Base-by-base conservation (phyloP, 192 early-diverging fungal species). In the Dissophora globulifera region DNA sequence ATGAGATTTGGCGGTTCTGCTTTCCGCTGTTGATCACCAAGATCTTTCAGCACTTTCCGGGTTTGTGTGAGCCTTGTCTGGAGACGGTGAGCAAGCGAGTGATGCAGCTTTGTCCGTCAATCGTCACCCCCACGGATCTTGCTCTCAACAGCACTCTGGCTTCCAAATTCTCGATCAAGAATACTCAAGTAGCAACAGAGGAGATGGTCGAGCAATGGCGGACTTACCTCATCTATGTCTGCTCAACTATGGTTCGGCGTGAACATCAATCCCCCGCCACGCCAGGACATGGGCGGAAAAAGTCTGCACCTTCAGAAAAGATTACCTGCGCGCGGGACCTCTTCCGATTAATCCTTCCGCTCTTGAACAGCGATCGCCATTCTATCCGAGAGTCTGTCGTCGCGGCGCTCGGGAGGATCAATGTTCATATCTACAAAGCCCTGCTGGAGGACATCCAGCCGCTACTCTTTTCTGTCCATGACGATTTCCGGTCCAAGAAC, bases 141-240 rank as follows among this genome's bases (percentile, higher is more conserved):
- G 74, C 81, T 4, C 61, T 76, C 49, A 43, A 82, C 23, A 83
- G 84, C 25, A 63, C 82, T 3, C 58, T 81, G 8, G 81, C 81
- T 13, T 79, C 78, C 25, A 87, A 80, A 23, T 76, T 88, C 19
- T 76, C 80, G 13, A 84, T 86, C 69, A 81, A 82, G 27, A 79
- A 55, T 2, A 78, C 64, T 2, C 68, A 79, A 15, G 53, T 84
- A 0, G 85, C 84, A 9, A 87, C 74, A 8, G 72, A 85, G 31
- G 91, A 87, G 26, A 82, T 93, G 20, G 79, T 95, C 33, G 84
- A 87, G 8, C 91, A 94, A 67, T 95, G 92, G 93, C 79, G 83
- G 31, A 79, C 86, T 1, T 93, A 89, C 78, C 65, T 94, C 1
- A 85, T 86, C 3, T 91, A 90, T 72, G 90, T 89, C 1, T 92